Conservation (phyloP, 768 basidiomycete genomes). For the Pleurotus giganteus region DNA sequence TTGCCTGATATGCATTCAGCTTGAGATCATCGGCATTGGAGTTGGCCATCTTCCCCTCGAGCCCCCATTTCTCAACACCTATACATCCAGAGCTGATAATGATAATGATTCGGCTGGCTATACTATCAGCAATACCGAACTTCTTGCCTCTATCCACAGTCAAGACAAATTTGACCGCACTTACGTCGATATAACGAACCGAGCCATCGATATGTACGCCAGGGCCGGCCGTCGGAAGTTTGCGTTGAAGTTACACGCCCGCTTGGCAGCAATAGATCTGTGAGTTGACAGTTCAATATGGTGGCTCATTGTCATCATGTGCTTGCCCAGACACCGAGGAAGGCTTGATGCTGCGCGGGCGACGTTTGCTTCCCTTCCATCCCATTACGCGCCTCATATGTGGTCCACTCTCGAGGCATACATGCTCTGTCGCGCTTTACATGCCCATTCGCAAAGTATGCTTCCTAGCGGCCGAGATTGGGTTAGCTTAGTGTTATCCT, state of each 20-base stretch:
- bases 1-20: constrained; percentile 39
- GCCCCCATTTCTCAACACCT: constrained; percentile 71
- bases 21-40: constrained; percentile 81
- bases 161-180: constrained; percentile 70
- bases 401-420: constrained; percentile 81
- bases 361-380: constrained; percentile 78
- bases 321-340: constrained; percentile 56
- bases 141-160: constrained; percentile 56
- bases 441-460: constrained; percentile 56
- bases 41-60: constrained; percentile 66
- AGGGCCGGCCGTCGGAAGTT: constrained; percentile 83
- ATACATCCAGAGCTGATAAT: constrained; percentile 7
- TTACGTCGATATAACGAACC: constrained; percentile 73
- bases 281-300: constrained; percentile 39
- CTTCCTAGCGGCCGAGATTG: constrained; percentile 72
- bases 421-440: constrained; percentile 74
- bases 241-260: constrained; percentile 82
- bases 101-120: constrained; percentile 18
- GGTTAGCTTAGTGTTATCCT: constrained; percentile 75
- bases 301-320: neutral
- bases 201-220: constrained; percentile 81
- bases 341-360: constrained; percentile 61
- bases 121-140: constrained; percentile 57
- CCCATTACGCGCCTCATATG: constrained; percentile 78
- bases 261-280: constrained; percentile 86